Base-by-base conservation (phyloP, 306 rosid genomes). In the Astragalus membranaceus region DNA sequence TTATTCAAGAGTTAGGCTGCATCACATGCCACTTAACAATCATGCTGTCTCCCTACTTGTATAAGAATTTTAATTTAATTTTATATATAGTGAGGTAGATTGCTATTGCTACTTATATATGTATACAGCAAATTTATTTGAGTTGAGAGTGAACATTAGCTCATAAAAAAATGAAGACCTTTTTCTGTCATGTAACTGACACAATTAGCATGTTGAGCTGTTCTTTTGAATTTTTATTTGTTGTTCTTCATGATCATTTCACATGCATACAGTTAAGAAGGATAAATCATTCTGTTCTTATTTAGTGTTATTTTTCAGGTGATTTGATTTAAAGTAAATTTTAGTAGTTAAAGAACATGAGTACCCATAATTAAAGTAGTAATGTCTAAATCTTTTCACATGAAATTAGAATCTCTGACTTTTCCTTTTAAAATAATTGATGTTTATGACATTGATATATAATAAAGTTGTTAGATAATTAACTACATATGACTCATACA, bases 1-100 rank as follows among this genome's bases (percentile, higher is more conserved):
- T 61, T 61, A 30, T 67, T 64, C 69, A 67, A 75, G 49, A 17
- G 17, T 67, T 59, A 48, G 69, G 62, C 53, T 68, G n/a, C 54
- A 49, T 48, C 75, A 67, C 80, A 67, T 67, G 56, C 48, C 80
- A 39, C 56, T 49, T 67, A 51, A 30, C 8, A 60, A 76, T 69
- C 70, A 76, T 76, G 55, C 56, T 68, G 74, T 67, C 66, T 53
- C 13, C 46, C 63, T 8, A 41, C 63, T 55, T 43, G 6, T 23
- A 44, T 13, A 35, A 16, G 10, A 32, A 3, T 57, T 23, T 69
- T 43, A 43, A 17, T 51, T 51, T 51, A 51, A 35, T 51, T 5
- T 5, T 5, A 6, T 20, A 14, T 35, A 15, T 20, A 6, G 15
- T 53, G 41, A 52, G 3, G 17, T 55, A 39, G 10, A 14, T 23